Conservation (phyloP, 371 early-diverging fungal genomes). For the Cokeromyces recurvatus region DNA sequence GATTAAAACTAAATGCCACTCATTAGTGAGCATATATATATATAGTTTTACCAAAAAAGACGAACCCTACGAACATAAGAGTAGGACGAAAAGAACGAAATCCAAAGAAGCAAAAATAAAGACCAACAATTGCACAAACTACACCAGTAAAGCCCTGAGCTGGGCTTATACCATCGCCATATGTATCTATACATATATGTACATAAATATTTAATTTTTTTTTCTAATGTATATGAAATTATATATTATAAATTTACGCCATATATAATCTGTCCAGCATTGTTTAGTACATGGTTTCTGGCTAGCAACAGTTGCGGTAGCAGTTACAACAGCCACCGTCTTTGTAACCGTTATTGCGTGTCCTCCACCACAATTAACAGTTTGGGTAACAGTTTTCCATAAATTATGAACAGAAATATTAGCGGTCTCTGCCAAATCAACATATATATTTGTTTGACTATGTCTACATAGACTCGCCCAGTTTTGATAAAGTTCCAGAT, state of each 20-base stretch:
- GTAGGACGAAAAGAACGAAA: conserved; percentile 43
- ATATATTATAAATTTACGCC: conserved; percentile 25
- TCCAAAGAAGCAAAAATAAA: conserved; percentile 37
- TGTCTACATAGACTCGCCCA: conserved; percentile 34
- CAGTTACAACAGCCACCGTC: conserved; percentile 12
- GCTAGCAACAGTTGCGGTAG: conserved; percentile 1
- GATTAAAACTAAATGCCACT: background rate
- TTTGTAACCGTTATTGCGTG: conserved; percentile 34
- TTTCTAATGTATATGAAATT: background rate
- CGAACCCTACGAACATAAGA: conserved; percentile 38
- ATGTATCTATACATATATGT: conserved; percentile 33
- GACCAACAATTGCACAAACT: conserved; percentile 31
- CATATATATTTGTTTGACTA: too few relatives aligned
- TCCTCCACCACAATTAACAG: conserved; percentile 34
- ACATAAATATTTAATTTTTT: too few relatives aligned
- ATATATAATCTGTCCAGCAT: conserved; percentile 41
- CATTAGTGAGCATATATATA: background rate
- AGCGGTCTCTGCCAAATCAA: too few relatives aligned
- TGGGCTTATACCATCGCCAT: conserved; percentile 36
- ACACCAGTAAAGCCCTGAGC: conserved; percentile 41
- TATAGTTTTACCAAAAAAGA: conserved; percentile 37
- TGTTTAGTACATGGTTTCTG: conserved; percentile 17
- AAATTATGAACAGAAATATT: conserved; percentile 13
- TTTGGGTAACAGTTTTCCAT: conserved; percentile 33
- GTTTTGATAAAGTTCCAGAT: conserved; percentile 26